Percentiles rank a stretch among this genome's conserved stretches.
phyloP scores from a whole-genome alignment of 192 early-diverging fungal species.

The Coemansia sp. region DNA sequence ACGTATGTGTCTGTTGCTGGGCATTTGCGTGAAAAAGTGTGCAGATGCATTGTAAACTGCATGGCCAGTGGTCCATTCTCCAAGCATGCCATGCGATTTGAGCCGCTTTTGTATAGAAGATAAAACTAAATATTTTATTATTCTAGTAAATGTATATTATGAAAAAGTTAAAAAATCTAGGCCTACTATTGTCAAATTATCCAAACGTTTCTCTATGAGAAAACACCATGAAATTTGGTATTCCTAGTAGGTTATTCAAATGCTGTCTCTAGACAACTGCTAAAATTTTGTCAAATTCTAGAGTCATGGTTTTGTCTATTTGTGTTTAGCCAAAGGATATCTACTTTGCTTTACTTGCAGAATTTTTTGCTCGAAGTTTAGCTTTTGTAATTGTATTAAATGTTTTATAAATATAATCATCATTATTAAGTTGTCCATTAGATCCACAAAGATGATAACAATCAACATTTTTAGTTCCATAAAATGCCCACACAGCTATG shows the following conservation, averaged over 20 bases:
- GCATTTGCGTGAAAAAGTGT: not conserved
- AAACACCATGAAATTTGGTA: too few relatives aligned
- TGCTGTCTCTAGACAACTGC: too few relatives aligned
- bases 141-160: not conserved
- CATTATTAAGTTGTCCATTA: not conserved
- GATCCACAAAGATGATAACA: not conserved
- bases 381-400: not conserved
- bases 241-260: too few relatives aligned
- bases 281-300: too few relatives aligned
- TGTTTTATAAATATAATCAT: not conserved
- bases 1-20: not conserved
- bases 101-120: not conserved
- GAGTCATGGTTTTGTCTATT: too few relatives aligned
- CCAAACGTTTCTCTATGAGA: not conserved
- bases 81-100: not conserved
- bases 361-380: not conserved
- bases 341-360: too few relatives aligned
- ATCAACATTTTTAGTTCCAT: too few relatives aligned
- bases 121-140: not conserved
- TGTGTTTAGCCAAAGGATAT: too few relatives aligned
- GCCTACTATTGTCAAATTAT: not conserved
- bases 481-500: too few relatives aligned
- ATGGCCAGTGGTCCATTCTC: not conserved
- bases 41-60: not conserved
- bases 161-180: not conserved